Base-by-base conservation (phyloP, 2,329 filamentous ascomycete genomes). In the Lanzia echinophila region DNA sequence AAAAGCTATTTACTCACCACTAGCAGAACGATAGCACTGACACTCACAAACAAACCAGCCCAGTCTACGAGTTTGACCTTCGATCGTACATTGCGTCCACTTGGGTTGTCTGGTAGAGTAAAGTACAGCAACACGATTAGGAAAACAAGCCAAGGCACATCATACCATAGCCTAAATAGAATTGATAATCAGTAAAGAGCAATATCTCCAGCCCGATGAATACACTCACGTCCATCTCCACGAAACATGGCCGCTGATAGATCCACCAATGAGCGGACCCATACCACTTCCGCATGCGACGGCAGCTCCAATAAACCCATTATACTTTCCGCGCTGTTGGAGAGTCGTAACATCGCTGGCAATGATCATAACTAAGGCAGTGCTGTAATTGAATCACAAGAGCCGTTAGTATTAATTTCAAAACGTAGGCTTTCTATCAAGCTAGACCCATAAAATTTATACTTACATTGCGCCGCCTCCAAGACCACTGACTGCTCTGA, bases 181-280 rank as follows among this genome's bases (percentile, higher is more conserved):
- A n/a, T n/a, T n/a, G n/a, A n/a, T n/a, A n/a, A n/a, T n/a, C n/a
- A n/a, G n/a, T n/a, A n/a, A n/a, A n/a, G n/a, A n/a, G n/a, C n/a
- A n/a, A n/a, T n/a, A n/a, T n/a, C n/a, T n/a, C n/a, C n/a, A n/a
- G n/a, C n/a, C n/a, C n/a, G 15, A 24, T 45, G 43, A 15, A 6
- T n/a, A 32, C 6, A 45, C 43, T 45, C 24, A 65, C 17, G 60
- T 58, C 58, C 71, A 71, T 6, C 65, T 58, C 42, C 73, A 61
- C 3, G 68, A 64, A 0, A 71, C 69, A 0, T 65, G 63, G 33
- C 68, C 47, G 1, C 61, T 65, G 19, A 69, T 60, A 7, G 62
- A 56, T 36, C 67, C 67, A 8, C 67, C 67, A 22, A 69, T 42
- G 1, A 69, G 38, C 7, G 67, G 67, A 49, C 67, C 55, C 43